Evolutionary conservation across 164 flowering plant species (phyloP), one percentile per base, ranked within the genome.

Genomic region (Tetrastigma voinierianum): DNA sequence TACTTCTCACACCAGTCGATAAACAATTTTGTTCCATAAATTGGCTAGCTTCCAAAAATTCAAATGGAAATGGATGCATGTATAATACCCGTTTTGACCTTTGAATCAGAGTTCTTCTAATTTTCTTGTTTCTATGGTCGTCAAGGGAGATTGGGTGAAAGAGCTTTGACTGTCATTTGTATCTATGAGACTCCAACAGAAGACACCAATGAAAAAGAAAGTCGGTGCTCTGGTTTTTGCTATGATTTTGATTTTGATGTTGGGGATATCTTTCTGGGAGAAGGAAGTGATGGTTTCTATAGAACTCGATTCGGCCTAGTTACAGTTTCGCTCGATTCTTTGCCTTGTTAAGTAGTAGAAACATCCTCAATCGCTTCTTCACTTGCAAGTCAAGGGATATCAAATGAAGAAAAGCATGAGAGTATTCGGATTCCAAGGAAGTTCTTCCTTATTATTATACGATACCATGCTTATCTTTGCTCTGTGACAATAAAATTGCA

Each of bases 361-460:
- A 53, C 53, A 11, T 64, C 44, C 57, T 72, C 2, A 67, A 61
- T 45, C 57, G n/a, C 81, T 19, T 60, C 67, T 16, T 69, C 75
- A n/a, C 51, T 46, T 11, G 9, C 40, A 19, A 56, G 20, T 40
- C 61, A 44, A 8, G 61, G 14, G 20, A 65, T 72, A 44, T 79
- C 87, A 46, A 82, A 76, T 25, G 89, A 91, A 69, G 88, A n/a
- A 87, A 70, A 84, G 88, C 84, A 87, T 93, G 98, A 81, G 97
- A 91, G 59, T 93, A 93, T 68, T 77, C 80, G 61, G 83, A 91
- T 67, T 72, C 91, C n/a, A n/a, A n/a, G n/a, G 69, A 93, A 93
- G 77, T 45, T 78, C 61, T 91, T 97, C 25, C 72, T 93, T 72
- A 68, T n/a, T 93, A 59, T 72, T 88, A 4, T 93, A 93, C 46